Evolutionary conservation across 2,329 filamentous ascomycete species (phyloP).

Genomic region (Botrytis tulipae): DNA sequence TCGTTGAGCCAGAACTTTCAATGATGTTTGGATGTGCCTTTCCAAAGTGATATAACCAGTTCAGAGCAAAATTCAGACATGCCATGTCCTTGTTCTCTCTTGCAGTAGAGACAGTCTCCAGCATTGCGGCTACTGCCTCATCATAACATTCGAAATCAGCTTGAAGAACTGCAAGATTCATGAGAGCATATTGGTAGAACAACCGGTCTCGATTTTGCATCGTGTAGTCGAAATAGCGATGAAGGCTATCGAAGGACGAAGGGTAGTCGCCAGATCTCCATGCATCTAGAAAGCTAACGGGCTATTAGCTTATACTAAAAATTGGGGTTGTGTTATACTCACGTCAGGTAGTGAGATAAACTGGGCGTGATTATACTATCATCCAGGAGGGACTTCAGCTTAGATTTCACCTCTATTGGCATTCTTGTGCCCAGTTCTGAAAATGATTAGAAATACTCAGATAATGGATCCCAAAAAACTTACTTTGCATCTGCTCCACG

Average conservation of each 20-base stretch:
- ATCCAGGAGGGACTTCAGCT: conserved; percentile 66
- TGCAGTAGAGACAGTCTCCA: conserved; percentile 92
- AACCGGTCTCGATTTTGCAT: conserved; percentile 80
- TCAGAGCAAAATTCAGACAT: conserved; percentile 91
- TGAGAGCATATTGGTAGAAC: conserved; percentile 91
- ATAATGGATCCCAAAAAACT: conserved; percentile 30
- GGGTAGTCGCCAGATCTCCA: conserved; percentile 91
- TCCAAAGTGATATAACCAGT: conserved; percentile 95
- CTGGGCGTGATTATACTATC: conserved; percentile 69
- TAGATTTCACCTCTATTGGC: conserved; percentile 68
- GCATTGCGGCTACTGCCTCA: conserved; percentile 90
- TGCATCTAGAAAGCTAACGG: conserved; percentile 75
- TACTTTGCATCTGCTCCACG: conserved; percentile 82
- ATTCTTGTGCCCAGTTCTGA: conserved; percentile 74
- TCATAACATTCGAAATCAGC: conserved; percentile 90
- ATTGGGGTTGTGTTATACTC: conserved; percentile 21
- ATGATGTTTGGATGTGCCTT: conserved; percentile 78
- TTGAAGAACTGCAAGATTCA: conserved; percentile 91
- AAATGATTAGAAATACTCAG: conserved; percentile 27
- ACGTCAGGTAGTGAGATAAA: conserved; percentile 73
- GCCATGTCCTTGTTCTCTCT: conserved; percentile 88
- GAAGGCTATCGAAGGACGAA: conserved; percentile 84
- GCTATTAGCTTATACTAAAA: conserved; percentile 23
- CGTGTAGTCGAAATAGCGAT: conserved; percentile 96
- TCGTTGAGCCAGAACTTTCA: conserved; percentile 65